phyloP scores from a whole-genome alignment of 345 rosid species.

The Geranium brycei region DNA sequence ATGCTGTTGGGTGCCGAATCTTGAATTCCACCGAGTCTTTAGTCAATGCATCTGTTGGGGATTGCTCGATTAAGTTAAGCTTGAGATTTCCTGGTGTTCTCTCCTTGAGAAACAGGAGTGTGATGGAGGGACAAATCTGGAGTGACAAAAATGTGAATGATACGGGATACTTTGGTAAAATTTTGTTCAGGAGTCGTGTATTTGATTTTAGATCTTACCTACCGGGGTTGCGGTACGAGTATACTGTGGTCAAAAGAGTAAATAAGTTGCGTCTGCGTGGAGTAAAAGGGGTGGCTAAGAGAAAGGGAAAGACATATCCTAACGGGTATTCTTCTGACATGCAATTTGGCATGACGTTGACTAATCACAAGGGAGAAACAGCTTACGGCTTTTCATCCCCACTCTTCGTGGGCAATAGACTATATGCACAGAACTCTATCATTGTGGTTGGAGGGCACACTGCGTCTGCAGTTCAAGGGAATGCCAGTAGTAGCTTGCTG shows the following conservation, averaged over 20 bases:
- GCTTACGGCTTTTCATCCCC: constrained; percentile 46
- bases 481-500: constrained; percentile 24
- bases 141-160: constrained; percentile 36
- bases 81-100: constrained; percentile 45
- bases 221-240: constrained; percentile 40
- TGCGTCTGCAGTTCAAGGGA: constrained; percentile 13
- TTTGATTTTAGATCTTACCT: constrained; percentile 14
- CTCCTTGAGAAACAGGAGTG: constrained; percentile 33
- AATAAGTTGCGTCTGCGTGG: constrained; percentile 36
- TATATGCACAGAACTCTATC: constrained; percentile 10
- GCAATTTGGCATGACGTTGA: constrained; percentile 46
- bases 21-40: constrained; percentile 34
- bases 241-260: constrained; percentile 34
- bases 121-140: constrained; percentile 47
- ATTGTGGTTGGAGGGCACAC: not conserved
- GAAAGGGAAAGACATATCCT: constrained; percentile 45
- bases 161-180: constrained; percentile 29
- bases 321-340: constrained; percentile 44
- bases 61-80: constrained; percentile 57
- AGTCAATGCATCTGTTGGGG: constrained; percentile 36
- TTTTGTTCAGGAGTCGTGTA: constrained; percentile 32
- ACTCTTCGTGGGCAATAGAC: constrained; percentile 46
- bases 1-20: constrained; percentile 55
- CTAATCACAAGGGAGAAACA: constrained; percentile 26
- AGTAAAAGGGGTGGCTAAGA: constrained; percentile 18